These are phyloP conservation scores for Leptographium procerum DNA, from an alignment of 2,329 filamentous ascomycete species.

Conservation along the genomic window DNA sequence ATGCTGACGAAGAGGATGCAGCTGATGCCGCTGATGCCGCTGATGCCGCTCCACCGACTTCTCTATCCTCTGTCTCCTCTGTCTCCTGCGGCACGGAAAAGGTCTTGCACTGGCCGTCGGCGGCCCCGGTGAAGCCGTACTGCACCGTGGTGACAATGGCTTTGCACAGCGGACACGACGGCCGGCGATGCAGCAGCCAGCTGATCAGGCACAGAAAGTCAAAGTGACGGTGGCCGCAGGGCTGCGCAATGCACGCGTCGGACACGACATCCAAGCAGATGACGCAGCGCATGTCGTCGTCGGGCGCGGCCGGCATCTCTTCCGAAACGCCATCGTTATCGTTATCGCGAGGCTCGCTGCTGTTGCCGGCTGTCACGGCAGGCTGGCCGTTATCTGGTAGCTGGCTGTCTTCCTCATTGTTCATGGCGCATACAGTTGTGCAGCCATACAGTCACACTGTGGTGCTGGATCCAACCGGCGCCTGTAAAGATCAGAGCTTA, in stretches of 20 bases:
- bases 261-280: constrained; percentile 74
- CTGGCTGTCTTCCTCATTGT: background rate
- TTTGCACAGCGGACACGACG: constrained; percentile 72
- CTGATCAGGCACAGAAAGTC: constrained; percentile 75
- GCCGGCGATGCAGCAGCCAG: constrained; percentile 60
- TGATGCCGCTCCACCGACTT: too few relatives aligned
- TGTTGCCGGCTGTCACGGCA: background rate
- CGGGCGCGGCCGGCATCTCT: constrained; percentile 4
- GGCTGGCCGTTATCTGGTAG: background rate
- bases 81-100: constrained; percentile 33
- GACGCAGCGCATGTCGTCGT: constrained; percentile 48
- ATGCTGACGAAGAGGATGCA: background rate
- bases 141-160: constrained; percentile 44
- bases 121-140: constrained; percentile 55
- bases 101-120: constrained; percentile 40
- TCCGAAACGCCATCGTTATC: too few relatives aligned
- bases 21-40: background rate
- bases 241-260: constrained; percentile 58
- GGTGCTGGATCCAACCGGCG: background rate
- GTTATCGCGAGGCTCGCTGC: background rate
- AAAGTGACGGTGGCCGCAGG: constrained; percentile 71
- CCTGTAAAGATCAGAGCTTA: background rate
- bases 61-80: background rate
- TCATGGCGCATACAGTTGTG: background rate
- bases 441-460: background rate